Conservation (phyloP, 805 yeast species). For the Starmerella sirachaensis region DNA sequence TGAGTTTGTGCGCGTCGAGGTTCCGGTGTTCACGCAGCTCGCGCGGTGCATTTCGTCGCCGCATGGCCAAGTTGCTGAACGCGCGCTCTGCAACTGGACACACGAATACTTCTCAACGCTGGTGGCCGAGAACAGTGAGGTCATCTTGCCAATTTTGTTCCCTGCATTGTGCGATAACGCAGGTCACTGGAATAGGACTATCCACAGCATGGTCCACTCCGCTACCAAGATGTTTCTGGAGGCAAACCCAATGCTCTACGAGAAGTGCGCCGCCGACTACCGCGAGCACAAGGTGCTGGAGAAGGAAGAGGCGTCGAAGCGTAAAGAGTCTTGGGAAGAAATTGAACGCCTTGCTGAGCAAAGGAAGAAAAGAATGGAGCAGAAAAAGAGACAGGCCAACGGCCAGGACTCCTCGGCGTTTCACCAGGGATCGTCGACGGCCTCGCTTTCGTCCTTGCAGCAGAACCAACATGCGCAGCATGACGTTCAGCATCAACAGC, state of each 20-base stretch:
- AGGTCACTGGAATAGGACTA: conserved; percentile 86
- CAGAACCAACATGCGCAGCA: background rate
- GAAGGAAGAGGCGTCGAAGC: conserved; percentile 42
- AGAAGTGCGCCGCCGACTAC: conserved; percentile 80
- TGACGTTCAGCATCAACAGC: background rate
- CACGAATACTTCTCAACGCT: conserved; percentile 85
- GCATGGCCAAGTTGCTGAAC: conserved; percentile 95
- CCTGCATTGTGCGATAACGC: conserved; percentile 75
- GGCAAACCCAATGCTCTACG: conserved; percentile 79
- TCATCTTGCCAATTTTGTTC: conserved; percentile 81
- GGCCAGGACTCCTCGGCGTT: background rate
- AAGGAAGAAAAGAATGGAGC: conserved; percentile 20
- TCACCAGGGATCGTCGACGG: too few species aligned
- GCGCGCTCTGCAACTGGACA: conserved; percentile 86
- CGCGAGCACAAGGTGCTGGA: conserved; percentile 62
- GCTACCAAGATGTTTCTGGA: conserved; percentile 89
- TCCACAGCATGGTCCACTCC: conserved; percentile 78
- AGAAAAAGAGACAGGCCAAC: background rate
- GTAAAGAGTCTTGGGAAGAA: conserved; percentile 35
- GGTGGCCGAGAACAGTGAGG: conserved; percentile 80
- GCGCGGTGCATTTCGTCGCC: conserved; percentile 89
- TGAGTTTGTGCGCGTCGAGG: conserved; percentile 82
- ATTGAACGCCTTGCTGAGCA: conserved; percentile 31
- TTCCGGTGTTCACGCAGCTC: conserved; percentile 85
- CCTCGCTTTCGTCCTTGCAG: too few species aligned